Conservation (phyloP, 2,329 filamentous ascomycete genomes). For the Alternaria gaisen region DNA sequence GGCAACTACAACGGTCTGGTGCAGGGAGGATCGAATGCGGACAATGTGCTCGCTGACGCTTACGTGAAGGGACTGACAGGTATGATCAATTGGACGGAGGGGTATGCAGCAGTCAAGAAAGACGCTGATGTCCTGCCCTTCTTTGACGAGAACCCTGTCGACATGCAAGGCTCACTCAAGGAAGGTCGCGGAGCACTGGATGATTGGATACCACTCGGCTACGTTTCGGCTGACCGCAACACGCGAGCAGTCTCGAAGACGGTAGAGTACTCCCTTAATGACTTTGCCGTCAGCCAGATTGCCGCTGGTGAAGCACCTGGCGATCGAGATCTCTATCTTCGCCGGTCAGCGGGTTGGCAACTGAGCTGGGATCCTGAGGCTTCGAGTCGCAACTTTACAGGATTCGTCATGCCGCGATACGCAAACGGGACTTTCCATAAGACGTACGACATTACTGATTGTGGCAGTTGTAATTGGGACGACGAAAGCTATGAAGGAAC, state of each 20-base stretch:
- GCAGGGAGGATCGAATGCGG: constrained; percentile 49
- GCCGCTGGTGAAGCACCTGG: constrained; percentile 52
- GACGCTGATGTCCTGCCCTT: constrained; percentile 68
- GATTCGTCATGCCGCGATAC: constrained; percentile 49
- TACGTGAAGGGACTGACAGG: constrained; percentile 70
- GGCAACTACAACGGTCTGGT: constrained; percentile 65
- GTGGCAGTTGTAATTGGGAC: constrained; percentile 54
- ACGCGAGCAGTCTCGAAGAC: constrained; percentile 53
- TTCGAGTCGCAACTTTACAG: constrained; percentile 48
- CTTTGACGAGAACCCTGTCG: constrained; percentile 48
- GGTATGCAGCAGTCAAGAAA: constrained; percentile 75
- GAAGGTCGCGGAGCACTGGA: constrained; percentile 55
- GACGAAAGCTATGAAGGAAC: constrained; percentile 56
- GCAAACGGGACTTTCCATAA: constrained; percentile 48
- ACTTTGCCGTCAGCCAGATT: constrained; percentile 55
- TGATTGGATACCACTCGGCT: constrained; percentile 56
- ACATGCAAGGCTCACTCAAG: constrained; percentile 50
- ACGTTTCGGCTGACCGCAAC: constrained; percentile 51
- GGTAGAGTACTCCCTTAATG: constrained; percentile 56
- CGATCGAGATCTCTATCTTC: constrained; percentile 51
- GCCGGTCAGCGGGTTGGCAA: constrained; percentile 54
- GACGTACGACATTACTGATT: constrained; percentile 54
- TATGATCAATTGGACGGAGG: constrained; percentile 74
- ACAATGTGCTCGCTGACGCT: constrained; percentile 68
- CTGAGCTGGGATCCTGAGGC: constrained; percentile 52